These are phyloP conservation scores for Podosphaera fusca DNA, from an alignment of 2,329 filamentous ascomycete genomes.

Conservation along the genomic window DNA sequence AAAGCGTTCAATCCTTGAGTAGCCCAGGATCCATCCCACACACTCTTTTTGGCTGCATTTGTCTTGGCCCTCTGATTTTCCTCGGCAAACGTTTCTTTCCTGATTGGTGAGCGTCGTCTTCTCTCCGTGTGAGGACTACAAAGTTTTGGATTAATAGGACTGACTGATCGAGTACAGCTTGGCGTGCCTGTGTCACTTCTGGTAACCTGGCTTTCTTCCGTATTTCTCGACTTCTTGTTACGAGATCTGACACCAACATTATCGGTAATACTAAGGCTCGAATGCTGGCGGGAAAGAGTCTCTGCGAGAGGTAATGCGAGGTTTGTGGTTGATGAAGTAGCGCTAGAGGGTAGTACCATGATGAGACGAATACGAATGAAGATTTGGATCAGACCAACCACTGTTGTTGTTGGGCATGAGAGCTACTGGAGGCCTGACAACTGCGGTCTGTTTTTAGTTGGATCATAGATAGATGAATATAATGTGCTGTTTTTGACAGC, in stretches of 20 bases:
- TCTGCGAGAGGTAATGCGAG: neutral
- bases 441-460: neutral
- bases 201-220: constrained; percentile 12
- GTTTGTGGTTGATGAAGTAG: neutral
- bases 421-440: neutral
- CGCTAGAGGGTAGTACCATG: neutral
- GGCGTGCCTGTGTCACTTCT: constrained; percentile 16
- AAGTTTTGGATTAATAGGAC: constrained; percentile 25
- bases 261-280: neutral
- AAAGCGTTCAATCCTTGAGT: neutral
- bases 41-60: neutral
- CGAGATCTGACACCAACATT: constrained; percentile 12
- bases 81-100: neutral
- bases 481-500: no score
- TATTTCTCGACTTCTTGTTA: constrained; percentile 11
- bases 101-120: constrained; percentile 1
- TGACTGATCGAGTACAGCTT: constrained; percentile 22
- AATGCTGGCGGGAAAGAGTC: neutral
- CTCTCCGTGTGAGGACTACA: constrained; percentile 10
- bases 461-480: neutral
- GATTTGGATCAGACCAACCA: neutral
- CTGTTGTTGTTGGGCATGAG: neutral
- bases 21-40: constrained; percentile 13
- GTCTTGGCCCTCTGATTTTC: neutral
- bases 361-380: neutral